Evolutionary conservation across 2,329 filamentous ascomycete genomes (phyloP), one percentile per base, ranked within the genome.

Genomic region (Aureobasidium sp.): DNA sequence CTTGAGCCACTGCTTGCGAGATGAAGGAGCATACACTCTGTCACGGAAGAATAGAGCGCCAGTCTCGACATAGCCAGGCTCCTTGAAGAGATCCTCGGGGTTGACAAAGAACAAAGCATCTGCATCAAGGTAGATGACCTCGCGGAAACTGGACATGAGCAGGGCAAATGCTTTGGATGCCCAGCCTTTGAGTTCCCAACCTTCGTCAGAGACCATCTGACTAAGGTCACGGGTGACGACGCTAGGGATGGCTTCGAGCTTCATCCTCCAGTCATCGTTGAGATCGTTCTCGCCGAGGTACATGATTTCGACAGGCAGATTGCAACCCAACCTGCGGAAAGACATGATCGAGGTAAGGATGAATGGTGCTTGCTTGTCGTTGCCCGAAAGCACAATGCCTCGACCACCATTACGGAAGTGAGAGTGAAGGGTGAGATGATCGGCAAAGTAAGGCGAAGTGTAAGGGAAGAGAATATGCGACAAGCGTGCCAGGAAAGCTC

Each of bases 11-110:
- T 60, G 59, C 32, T 62, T 62, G 60, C 68, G 69, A 6, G 57
- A 63, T 55, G 69, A 67, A 0, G 71, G 71, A 57, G 69, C 67
- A 54, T 73, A 68, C 2, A 72, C 61, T 7, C 73, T 65, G 57
- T 76, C 73, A 49, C 69, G 67, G 67, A 76, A 75, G 62, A 75
- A 75, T 6, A 76, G 58, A 6, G 72, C 70, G 4, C 73, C 73
- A 0, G 70, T 71, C 42, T 66, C 63, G 17, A 62, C 58, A 54
- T 75, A 75, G 2, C 64, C 65, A 12, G 65, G 64, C 47, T 75
- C 70, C 1, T 69, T 67, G 58, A 75, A 74, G 11, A 75, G 60
- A 5, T 62, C 55, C 50, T 66, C 68, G 0, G 72, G 73, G 54
- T 72, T 68, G 30, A 65, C 62, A 55, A 75, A 68, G 60, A 75